Base-by-base conservation (phyloP, 768 basidiomycete species). In the Phanerochaete carnosa region DNA sequence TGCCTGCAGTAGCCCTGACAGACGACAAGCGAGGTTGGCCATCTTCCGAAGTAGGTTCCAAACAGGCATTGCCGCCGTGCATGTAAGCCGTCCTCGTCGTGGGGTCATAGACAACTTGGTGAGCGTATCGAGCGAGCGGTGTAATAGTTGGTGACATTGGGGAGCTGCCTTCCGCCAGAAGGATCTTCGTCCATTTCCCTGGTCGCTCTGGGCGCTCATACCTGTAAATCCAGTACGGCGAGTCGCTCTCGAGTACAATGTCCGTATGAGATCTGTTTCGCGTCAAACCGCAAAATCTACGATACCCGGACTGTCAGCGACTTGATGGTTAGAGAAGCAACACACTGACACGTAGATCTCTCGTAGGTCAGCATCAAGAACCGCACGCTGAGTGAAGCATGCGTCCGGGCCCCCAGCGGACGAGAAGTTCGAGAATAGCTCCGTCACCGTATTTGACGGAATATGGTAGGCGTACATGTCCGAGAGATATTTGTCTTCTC, bases 391-490 rank as follows among this genome's bases (percentile, higher is more conserved):
- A 1, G 88, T 88, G 67, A 90, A 92, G 66, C 83, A 87, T 2
- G 87, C 81, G 45, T 87, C 84, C 0, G 89, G 87, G 0, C 90
- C 90, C 0, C 88, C 87, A 9, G 77, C 73, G 16, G 77, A 60
- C 2, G 82, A 79, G 70, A 88, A 85, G 67, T 89, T 84, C 46
- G 82, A 75, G 66, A 82, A 90, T 3, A 90, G 67, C 66, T 91
- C 84, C 1, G 81, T 80, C 28, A 82, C 79, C 2, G 79, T 80
- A 66, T 82, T 81, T 2, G 80, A 83, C 46, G 75, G 72, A 62
- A 88, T 80, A 59, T 91, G 82, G 72, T 85, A 90, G 1, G 85
- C 77, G 55, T 87, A 89, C 89, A 92, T 90, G 70, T 92, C 91
- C 2, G 86, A 82, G 9, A 89, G 79, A 62, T 85, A 86, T 60